Conservation (phyloP, 2,329 filamentous ascomycete species). For the Paecilomyces sp. region DNA sequence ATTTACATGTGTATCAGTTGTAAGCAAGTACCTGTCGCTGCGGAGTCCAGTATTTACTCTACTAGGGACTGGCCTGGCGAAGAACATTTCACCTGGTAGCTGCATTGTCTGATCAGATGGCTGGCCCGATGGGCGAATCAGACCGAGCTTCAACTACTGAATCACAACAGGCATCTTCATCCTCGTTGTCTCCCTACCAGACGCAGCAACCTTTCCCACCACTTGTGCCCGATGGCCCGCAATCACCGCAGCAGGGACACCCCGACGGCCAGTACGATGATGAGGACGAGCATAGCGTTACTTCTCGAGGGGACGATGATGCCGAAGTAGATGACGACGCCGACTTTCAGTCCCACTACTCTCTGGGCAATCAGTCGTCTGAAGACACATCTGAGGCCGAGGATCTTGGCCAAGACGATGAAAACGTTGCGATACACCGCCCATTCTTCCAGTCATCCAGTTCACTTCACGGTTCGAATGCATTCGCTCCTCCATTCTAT, state of each 20-base stretch:
- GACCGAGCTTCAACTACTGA: not conserved
- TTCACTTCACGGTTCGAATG: slow-evolving; percentile 36
- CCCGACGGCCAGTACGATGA: slow-evolving; percentile 11
- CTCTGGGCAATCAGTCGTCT: slow-evolving; percentile 30
- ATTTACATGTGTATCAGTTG: no score
- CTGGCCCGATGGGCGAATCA: not conserved
- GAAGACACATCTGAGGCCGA: slow-evolving; percentile 27
- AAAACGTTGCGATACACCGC: slow-evolving; percentile 23
- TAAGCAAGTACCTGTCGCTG: no score
- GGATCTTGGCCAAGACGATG: slow-evolving; percentile 19
- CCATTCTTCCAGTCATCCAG: slow-evolving; percentile 34
- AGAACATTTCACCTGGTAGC: no score
- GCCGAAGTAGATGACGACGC: slow-evolving; percentile 31
- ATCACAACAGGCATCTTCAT: not conserved
- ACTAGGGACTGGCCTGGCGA: no score
- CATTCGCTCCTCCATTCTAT: slow-evolving; percentile 83
- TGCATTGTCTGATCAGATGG: not conserved
- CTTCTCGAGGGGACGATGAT: slow-evolving; percentile 21
- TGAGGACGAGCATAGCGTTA: slow-evolving; percentile 21
- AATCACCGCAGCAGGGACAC: slow-evolving; percentile 6
- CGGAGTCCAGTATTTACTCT: no score
- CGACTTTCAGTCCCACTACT: slow-evolving; percentile 42
- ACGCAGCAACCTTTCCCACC: slow-evolving; percentile 28
- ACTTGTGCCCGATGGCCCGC: slow-evolving; percentile 18
- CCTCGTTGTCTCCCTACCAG: slow-evolving; percentile 13